A percentile compares a stretch with the other conserved stretches of the same genome.
These are phyloP conservation scores for Exserohilum rostratum DNA, from an alignment of 2,329 filamentous ascomycete species.

Conservation along the genomic window DNA sequence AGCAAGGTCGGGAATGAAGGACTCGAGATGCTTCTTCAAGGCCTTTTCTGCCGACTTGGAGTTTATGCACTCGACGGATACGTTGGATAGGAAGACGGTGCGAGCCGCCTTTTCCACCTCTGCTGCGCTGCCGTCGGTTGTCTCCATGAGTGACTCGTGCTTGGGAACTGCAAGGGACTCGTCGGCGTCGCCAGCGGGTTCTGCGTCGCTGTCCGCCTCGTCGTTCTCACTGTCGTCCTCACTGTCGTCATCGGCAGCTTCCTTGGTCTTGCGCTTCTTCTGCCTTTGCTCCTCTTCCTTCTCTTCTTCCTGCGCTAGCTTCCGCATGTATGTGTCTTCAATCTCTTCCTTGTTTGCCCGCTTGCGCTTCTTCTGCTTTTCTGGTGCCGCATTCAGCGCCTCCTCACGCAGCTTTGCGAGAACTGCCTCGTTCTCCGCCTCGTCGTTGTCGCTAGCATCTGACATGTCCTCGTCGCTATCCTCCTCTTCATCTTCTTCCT, in stretches of 20 bases:
- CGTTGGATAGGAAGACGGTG: slow-evolving; percentile 92
- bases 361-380: slow-evolving; percentile 49
- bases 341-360: slow-evolving; percentile 69
- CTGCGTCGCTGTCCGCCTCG: slow-evolving; percentile 26
- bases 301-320: slow-evolving; percentile 60
- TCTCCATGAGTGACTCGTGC: slow-evolving; percentile 56
- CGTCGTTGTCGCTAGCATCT: slow-evolving; percentile 25
- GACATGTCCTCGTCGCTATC: slow-evolving; percentile 42
- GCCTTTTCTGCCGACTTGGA: slow-evolving; percentile 81
- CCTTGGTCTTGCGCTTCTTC: slow-evolving; percentile 47
- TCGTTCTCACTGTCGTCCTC: slow-evolving; percentile 42
- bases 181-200: slow-evolving; percentile 29
- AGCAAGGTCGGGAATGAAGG: slow-evolving; percentile 66
- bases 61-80: slow-evolving; percentile 80
- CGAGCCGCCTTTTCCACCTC: slow-evolving; percentile 85
- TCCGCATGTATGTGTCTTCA: slow-evolving; percentile 72
- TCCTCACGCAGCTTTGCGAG: slow-evolving; percentile 36
- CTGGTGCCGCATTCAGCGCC: slow-evolving; percentile 35
- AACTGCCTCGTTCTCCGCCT: slow-evolving; percentile 31
- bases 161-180: slow-evolving; percentile 60
- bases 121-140: slow-evolving; percentile 49
- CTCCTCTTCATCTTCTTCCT: slow-evolving; percentile 31
- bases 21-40: slow-evolving; percentile 77
- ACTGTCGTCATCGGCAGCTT: slow-evolving; percentile 21
- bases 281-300: slow-evolving; percentile 48